These are phyloP conservation scores for Amanita exitialis DNA, from an alignment of 768 basidiomycete genomes.

Conservation along the genomic window DNA sequence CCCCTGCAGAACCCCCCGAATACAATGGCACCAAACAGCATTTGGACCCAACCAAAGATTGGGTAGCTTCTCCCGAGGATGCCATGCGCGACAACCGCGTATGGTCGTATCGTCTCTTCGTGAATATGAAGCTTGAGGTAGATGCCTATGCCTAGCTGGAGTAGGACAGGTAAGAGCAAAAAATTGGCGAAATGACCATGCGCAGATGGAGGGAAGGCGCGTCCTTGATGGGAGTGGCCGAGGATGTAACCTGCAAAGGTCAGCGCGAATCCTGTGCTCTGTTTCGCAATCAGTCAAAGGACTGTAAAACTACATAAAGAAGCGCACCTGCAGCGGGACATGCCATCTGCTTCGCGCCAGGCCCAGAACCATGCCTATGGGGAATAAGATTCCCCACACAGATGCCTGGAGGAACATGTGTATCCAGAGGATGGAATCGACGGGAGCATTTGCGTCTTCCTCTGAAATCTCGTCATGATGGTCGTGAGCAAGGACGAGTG, in stretches of 20 bases:
- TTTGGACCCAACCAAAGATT: slow-evolving; percentile 80
- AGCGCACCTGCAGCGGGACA: slow-evolving; percentile 71
- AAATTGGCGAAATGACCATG: slow-evolving; percentile 67
- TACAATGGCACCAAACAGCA: slow-evolving; percentile 75
- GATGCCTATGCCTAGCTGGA: slow-evolving; percentile 66
- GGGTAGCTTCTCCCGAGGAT: slow-evolving; percentile 81
- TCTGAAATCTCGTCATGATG: slow-evolving; percentile 58
- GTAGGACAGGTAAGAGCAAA: slow-evolving; percentile 50
- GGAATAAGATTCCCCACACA: slow-evolving; percentile 85
- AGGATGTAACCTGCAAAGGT: slow-evolving; percentile 69
- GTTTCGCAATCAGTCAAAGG: neutral
- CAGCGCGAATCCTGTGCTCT: slow-evolving; percentile 61
- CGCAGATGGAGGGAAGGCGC: slow-evolving; percentile 62
- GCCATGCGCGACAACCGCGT: slow-evolving; percentile 61
- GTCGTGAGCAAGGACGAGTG: slow-evolving; percentile 36
- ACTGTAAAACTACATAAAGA: neutral
- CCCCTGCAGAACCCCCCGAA: slow-evolving; percentile 73
- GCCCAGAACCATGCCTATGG: slow-evolving; percentile 72
- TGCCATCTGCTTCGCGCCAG: slow-evolving; percentile 81
- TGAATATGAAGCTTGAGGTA: slow-evolving; percentile 92
- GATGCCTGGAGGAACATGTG: slow-evolving; percentile 72
- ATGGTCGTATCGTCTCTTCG: slow-evolving; percentile 64
- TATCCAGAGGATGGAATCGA: slow-evolving; percentile 73
- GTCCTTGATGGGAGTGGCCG: slow-evolving; percentile 80
- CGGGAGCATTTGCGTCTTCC: slow-evolving; percentile 51